Evolutionary conservation across 1,284 basidiomycete genomes (phyloP).

Genomic region (Ceraceosorus bombacis): DNA sequence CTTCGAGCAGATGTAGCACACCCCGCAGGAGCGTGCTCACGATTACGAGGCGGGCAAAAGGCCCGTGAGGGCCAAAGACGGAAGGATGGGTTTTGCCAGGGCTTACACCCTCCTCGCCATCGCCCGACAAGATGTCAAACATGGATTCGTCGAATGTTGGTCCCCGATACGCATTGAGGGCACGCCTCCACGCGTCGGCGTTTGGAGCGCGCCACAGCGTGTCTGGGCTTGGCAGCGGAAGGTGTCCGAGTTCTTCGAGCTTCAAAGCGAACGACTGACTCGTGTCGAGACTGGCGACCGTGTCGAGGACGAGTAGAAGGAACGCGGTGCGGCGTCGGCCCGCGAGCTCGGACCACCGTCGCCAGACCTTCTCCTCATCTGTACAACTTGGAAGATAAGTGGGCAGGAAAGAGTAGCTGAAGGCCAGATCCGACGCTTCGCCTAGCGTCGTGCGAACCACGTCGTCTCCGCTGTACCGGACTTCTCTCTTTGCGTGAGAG

Average conservation of each 20-base stretch:
- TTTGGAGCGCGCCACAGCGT: slow-evolving; percentile 29
- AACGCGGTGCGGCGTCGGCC: slow-evolving; percentile 31
- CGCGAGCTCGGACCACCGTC: slow-evolving; percentile 35
- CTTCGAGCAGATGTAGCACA: slow-evolving; percentile 37
- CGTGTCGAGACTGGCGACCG: slow-evolving; percentile 31
- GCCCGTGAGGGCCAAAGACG: slow-evolving; percentile 29
- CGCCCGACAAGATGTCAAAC: slow-evolving; percentile 20
- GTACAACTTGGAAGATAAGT: slow-evolving; percentile 17
- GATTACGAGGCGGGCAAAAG: slow-evolving; percentile 35
- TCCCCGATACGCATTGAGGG: slow-evolving; percentile 18
- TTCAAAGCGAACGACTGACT: slow-evolving; percentile 22
- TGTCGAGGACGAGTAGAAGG: slow-evolving; percentile 32
- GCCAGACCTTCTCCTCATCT: slow-evolving; percentile 31
- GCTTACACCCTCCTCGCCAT: slow-evolving; percentile 6
- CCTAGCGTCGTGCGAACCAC: slow-evolving; percentile 20
- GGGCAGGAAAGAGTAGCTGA: slow-evolving; percentile 25
- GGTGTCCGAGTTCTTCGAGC: slow-evolving; percentile 27
- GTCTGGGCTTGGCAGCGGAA: slow-evolving; percentile 36
- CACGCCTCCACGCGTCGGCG: slow-evolving; percentile 20
- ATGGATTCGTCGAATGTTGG: slow-evolving; percentile 31
- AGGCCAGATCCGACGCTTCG: slow-evolving; percentile 22
- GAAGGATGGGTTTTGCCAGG: slow-evolving; percentile 5
- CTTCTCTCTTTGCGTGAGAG: slow-evolving; percentile 18
- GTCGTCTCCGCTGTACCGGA: slow-evolving; percentile 19
- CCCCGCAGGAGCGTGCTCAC: slow-evolving; percentile 36